A percentile compares a stretch with the other conserved stretches of the same genome.
These are phyloP conservation scores for Exophiala sp. DNA, from an alignment of 2,329 filamentous ascomycete genomes.

Conservation along the genomic window DNA sequence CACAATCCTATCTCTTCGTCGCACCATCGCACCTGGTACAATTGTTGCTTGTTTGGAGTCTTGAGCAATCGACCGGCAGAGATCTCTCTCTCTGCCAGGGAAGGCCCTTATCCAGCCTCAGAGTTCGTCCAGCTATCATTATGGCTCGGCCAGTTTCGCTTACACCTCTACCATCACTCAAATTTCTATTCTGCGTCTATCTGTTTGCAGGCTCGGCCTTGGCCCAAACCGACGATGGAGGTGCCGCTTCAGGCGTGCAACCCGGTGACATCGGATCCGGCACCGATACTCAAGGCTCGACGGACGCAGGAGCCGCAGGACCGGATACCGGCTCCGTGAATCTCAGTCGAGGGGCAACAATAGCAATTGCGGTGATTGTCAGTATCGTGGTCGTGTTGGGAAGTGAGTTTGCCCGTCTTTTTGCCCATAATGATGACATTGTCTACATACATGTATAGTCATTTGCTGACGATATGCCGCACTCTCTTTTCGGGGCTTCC, in stretches of 20 bases:
- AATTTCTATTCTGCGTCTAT: slow-evolving; percentile 10
- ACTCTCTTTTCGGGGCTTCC: background rate
- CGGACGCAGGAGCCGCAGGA: slow-evolving; percentile 61
- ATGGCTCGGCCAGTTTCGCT: too few species aligned
- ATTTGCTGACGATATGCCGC: too few species aligned
- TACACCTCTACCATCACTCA: background rate
- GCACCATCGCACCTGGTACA: too few species aligned
- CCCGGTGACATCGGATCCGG: slow-evolving; percentile 23
- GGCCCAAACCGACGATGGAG: slow-evolving; percentile 25
- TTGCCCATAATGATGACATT: slow-evolving; percentile 6
- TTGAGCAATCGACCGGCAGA: too few species aligned
- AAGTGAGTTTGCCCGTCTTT: slow-evolving; percentile 47
- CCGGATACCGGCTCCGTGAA: slow-evolving; percentile 53
- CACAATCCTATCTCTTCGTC: too few species aligned
- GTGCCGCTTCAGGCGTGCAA: slow-evolving; percentile 22
- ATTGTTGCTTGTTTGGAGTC: too few species aligned
- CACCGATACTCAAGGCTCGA: slow-evolving; percentile 32
- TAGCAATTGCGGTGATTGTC: slow-evolving; percentile 70
- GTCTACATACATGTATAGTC: too few species aligned
- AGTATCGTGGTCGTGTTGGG: slow-evolving; percentile 61
- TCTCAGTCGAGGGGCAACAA: slow-evolving; percentile 62
- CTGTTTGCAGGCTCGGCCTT: slow-evolving; percentile 4
- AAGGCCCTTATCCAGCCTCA: too few species aligned
- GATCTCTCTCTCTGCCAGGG: too few species aligned
- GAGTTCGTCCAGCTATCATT: too few species aligned